A percentile compares a stretch with the other conserved stretches of the same genome.
Conservation (phyloP, 176 grass and related monocot genomes). For the Leersia perrieri region DNA sequence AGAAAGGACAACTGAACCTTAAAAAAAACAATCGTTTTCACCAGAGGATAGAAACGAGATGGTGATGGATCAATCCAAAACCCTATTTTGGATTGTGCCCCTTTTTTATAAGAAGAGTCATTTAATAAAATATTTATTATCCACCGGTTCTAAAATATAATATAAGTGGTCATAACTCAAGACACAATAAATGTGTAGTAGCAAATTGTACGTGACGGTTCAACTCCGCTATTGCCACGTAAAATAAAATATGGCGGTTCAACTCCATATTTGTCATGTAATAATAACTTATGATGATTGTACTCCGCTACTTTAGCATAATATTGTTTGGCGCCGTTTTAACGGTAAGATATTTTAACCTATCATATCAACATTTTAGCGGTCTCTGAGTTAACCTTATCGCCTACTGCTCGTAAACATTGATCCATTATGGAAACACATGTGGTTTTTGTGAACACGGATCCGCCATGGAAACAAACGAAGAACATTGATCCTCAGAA, state of each 20-base stretch:
- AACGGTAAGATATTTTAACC: neutral
- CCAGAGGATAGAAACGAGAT: neutral
- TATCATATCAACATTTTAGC: neutral
- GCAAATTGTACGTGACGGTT: too few species aligned
- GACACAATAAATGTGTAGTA: too few species aligned
- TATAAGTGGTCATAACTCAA: too few species aligned
- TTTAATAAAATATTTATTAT: neutral
- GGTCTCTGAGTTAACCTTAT: neutral
- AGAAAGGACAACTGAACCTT: accelerated
- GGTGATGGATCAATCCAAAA: neutral
- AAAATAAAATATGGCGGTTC: neutral
- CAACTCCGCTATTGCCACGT: neutral
- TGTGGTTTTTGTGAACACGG: neutral
- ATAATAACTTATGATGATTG: too few species aligned
- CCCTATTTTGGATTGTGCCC: too few species aligned
- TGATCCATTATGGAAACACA: neutral
- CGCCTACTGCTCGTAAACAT: neutral
- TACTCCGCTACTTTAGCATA: too few species aligned
- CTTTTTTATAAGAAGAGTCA: neutral
- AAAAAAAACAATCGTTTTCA: neutral
- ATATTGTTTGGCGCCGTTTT: neutral
- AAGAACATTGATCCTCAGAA: neutral
- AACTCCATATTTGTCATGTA: too few species aligned
- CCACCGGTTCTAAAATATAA: neutral
- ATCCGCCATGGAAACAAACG: neutral